Conservation (phyloP, 1,284 basidiomycete species). For the Peniophora sp. region DNA sequence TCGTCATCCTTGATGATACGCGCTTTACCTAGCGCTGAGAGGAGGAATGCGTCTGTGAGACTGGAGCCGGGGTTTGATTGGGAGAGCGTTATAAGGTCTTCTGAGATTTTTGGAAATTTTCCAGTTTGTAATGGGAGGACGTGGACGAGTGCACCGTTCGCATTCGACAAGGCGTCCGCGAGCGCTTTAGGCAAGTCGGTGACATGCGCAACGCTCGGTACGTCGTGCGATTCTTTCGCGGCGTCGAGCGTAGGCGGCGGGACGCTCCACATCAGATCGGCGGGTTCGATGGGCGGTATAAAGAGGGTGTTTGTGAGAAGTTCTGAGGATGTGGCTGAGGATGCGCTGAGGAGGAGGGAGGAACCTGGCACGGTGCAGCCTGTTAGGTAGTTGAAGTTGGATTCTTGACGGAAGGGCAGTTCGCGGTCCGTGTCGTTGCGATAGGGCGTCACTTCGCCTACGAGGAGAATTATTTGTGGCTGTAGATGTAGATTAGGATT, state of each 20-base stretch:
- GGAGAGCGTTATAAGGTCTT: conserved; percentile 32
- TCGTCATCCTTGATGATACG: conserved; percentile 68
- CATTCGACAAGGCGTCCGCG: conserved; percentile 43
- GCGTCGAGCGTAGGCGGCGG: conserved; percentile 68
- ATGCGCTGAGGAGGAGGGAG: conserved; percentile 57
- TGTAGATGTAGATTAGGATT: conserved; percentile 14
- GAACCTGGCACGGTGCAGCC: conserved; percentile 71
- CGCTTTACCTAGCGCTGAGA: conserved; percentile 68
- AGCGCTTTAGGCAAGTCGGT: conserved; percentile 43
- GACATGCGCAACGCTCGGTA: conserved; percentile 46
- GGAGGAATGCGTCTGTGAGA: conserved; percentile 52
- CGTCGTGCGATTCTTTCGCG: conserved; percentile 48
- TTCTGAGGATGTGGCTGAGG: conserved; percentile 33
- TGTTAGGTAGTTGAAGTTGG: conserved; percentile 84
- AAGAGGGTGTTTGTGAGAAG: conserved; percentile 56
- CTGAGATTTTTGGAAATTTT: conserved; percentile 46
- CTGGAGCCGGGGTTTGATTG: conserved; percentile 19
- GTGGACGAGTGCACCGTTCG: conserved; percentile 54
- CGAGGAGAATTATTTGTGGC: conserved; percentile 58
- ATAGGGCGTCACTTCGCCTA: conserved; percentile 53
- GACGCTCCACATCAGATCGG: conserved; percentile 80
- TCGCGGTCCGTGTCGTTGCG: conserved; percentile 89
- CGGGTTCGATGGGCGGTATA: conserved; percentile 64
- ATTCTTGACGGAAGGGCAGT: conserved; percentile 72
- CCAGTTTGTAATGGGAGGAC: conserved; percentile 48